Percentiles rank a stretch among this genome's conserved stretches.
Evolutionary conservation across 768 basidiomycete species (phyloP).

Genomic region (Calocybe gangraenosa): DNA sequence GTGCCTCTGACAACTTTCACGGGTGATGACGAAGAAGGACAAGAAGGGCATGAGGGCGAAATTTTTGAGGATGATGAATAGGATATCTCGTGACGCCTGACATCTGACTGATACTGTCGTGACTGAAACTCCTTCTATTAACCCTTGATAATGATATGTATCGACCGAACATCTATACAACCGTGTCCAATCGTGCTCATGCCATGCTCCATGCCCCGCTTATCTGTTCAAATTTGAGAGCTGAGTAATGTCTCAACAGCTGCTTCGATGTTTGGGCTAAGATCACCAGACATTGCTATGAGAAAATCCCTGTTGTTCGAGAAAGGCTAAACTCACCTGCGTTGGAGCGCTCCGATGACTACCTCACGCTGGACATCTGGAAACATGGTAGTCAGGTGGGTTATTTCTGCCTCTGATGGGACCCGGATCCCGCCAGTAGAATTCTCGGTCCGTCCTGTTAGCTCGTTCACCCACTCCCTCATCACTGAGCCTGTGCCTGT

Average conservation of each 20-base stretch:
- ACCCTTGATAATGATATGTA: slow-evolving; percentile 14
- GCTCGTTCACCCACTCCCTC: slow-evolving; percentile 75
- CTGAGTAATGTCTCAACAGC: slow-evolving; percentile 79
- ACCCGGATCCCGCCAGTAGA: slow-evolving; percentile 57
- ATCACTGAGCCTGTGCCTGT: slow-evolving; percentile 47
- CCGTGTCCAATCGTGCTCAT: neutral
- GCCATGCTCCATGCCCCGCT: slow-evolving; percentile 5
- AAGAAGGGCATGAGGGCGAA: slow-evolving; percentile 17
- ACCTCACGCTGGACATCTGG: slow-evolving; percentile 72
- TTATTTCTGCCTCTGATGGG: slow-evolving; percentile 73
- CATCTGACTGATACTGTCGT: slow-evolving; percentile 20
- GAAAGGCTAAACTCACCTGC: slow-evolving; percentile 60
- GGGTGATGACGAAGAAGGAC: slow-evolving; percentile 65
- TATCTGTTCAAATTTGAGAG: slow-evolving; percentile 32
- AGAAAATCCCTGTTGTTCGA: slow-evolving; percentile 9
- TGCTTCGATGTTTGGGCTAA: slow-evolving; percentile 71
- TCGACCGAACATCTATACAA: slow-evolving; percentile 11
- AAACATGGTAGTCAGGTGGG: slow-evolving; percentile 76
- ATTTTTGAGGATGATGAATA: slow-evolving; percentile 37
- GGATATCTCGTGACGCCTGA: slow-evolving; percentile 10
- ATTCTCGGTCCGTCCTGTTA: slow-evolving; percentile 62
- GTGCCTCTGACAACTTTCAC: slow-evolving; percentile 89
- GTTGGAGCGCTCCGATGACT: slow-evolving; percentile 72
- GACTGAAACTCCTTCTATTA: slow-evolving; percentile 11
- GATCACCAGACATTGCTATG: slow-evolving; percentile 5